Conservation (phyloP, 1,284 basidiomycete species). For the Apiotrichum laibachii region DNA sequence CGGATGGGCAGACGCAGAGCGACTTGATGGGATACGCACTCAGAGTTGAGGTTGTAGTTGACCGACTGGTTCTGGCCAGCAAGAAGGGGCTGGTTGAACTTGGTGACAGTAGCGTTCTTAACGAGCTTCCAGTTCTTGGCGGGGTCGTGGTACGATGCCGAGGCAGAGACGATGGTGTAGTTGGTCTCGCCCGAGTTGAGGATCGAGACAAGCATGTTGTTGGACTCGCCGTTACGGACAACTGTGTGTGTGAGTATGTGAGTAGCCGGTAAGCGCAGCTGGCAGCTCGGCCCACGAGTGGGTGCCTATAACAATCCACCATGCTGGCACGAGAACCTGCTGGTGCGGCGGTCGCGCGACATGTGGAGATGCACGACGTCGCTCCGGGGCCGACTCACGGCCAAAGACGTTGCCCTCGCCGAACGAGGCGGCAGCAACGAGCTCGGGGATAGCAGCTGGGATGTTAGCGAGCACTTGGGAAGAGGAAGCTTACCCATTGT, state of each 20-base stretch:
- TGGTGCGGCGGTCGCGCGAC: no score
- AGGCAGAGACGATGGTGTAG: slow-evolving; percentile 67
- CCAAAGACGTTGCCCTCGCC: slow-evolving; percentile 75
- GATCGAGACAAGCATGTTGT: slow-evolving; percentile 59
- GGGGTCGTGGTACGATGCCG: slow-evolving; percentile 69
- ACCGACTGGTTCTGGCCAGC: slow-evolving; percentile 66
- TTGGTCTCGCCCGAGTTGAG: slow-evolving; percentile 75
- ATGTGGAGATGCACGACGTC: background rate
- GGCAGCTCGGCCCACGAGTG: no score
- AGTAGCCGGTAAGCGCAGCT: no score
- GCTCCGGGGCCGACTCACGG: slow-evolving; percentile 62
- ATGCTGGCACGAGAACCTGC: no score
- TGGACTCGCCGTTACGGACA: slow-evolving; percentile 80
- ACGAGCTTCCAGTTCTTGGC: slow-evolving; percentile 65
- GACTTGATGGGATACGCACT: slow-evolving; percentile 63
- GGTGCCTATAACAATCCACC: no score
- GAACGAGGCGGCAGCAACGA: slow-evolving; percentile 66
- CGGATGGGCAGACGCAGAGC: no score
- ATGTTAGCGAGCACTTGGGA: no score
- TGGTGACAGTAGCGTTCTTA: slow-evolving; percentile 60
- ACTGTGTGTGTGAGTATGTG: slow-evolving; percentile 54
- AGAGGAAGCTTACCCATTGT: no score
- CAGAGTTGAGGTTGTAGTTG: slow-evolving; percentile 75
- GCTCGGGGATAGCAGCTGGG: slow-evolving; percentile 45
- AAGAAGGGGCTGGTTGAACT: slow-evolving; percentile 62